A percentile compares a stretch with the other conserved stretches of the same genome.
These are phyloP conservation scores for Polytrichum formosum DNA, from an alignment of 225 moss, liverwort and hornwort species.

Conservation along the genomic window DNA sequence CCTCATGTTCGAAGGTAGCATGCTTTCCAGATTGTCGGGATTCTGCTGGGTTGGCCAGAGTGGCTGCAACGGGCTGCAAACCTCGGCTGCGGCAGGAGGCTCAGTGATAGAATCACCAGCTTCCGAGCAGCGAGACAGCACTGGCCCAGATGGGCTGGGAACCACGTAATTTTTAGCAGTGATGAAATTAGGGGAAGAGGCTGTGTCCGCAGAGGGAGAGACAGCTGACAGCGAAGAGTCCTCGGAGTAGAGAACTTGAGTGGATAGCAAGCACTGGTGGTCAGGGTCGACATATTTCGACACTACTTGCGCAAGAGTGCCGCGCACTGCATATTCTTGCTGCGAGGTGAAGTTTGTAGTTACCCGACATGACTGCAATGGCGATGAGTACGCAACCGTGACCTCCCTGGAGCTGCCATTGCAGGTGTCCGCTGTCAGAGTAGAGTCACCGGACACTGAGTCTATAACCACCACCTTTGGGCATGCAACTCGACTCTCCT, in stretches of 20 bases:
- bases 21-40: slow-evolving; percentile 42
- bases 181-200: slow-evolving; percentile 21
- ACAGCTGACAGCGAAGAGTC: slow-evolving; percentile 33
- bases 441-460: too few relatives aligned
- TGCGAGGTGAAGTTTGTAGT: too few relatives aligned
- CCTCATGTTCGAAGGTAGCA: slow-evolving; percentile 20
- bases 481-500: too few relatives aligned
- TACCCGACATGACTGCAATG: too few relatives aligned
- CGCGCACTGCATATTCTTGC: background rate
- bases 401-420: too few relatives aligned
- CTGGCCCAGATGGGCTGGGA: too few relatives aligned
- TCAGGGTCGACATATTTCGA: slow-evolving; percentile 22
- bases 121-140: too few relatives aligned
- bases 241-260: slow-evolving; percentile 40
- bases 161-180: background rate
- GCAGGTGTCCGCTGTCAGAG: too few relatives aligned
- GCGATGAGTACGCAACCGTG: too few relatives aligned
- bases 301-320: slow-evolving; percentile 26
- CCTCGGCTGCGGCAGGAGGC: background rate
- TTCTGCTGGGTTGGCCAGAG: background rate
- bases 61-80: background rate
- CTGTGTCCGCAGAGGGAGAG: slow-evolving; percentile 26
- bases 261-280: slow-evolving; percentile 30
- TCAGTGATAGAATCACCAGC: too few relatives aligned
- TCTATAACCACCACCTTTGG: too few relatives aligned